Percentiles rank a stretch among this genome's conserved stretches.
These are phyloP conservation scores for Fraxinus dipetala DNA, from an alignment of 305 asterid species.

Conservation along the genomic window DNA sequence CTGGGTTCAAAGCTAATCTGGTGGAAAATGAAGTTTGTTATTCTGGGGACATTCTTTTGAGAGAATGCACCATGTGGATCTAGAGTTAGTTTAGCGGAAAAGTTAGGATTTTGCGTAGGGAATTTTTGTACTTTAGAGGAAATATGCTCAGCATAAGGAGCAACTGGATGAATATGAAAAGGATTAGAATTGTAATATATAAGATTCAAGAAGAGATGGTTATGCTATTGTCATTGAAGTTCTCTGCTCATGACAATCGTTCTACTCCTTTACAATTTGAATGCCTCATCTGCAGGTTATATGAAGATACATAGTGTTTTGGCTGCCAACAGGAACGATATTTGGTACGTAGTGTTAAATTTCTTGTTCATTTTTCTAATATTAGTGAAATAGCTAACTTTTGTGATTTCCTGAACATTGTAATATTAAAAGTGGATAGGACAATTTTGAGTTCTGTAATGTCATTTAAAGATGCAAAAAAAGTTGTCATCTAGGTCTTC, in stretches of 20 bases:
- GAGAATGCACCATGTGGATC: neutral
- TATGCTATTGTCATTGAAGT: conserved; percentile 19
- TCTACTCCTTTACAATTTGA: conserved; percentile 29
- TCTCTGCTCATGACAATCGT: conserved; percentile 20
- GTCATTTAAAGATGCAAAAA: neutral
- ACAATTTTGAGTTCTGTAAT: neutral
- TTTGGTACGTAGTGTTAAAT: conserved; percentile 33
- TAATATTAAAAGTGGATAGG: neutral
- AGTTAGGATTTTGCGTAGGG: neutral
- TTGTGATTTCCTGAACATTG: conserved; percentile 2
- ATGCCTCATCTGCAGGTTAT: conserved; percentile 45
- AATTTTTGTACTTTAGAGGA: neutral
- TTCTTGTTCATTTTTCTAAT: conserved; percentile 16
- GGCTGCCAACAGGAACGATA: conserved; percentile 29
- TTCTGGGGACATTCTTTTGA: neutral
- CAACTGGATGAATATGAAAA: neutral
- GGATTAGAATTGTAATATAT: neutral
- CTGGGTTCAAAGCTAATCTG: neutral
- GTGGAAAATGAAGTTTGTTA: neutral
- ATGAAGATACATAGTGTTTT: conserved; percentile 35
- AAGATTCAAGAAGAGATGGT: neutral
- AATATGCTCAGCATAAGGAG: neutral
- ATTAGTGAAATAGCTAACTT: neutral
- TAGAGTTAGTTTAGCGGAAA: neutral
- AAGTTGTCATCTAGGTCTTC: neutral